phyloP scores from a whole-genome alignment of 371 early-diverging fungal genomes.

The Mucor mucedo region DNA sequence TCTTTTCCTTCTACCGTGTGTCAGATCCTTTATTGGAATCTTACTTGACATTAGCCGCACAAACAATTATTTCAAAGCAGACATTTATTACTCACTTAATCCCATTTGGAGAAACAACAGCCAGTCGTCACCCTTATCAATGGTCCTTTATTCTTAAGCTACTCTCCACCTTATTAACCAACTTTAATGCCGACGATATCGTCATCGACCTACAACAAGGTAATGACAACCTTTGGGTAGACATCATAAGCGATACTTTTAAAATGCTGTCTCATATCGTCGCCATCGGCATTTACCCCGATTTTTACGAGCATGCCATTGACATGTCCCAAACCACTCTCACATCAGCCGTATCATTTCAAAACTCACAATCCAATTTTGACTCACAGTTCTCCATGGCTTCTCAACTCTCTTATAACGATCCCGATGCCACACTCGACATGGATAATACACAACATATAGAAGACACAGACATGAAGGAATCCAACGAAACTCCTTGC shows the following conservation, averaged over 20 bases:
- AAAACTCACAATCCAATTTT: constrained; percentile 19
- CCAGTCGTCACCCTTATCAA: constrained; percentile 33
- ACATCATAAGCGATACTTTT: constrained; percentile 27
- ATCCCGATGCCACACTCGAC: constrained; percentile 48
- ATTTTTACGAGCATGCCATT: constrained; percentile 6
- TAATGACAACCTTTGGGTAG: constrained; percentile 27
- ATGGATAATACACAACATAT: constrained; percentile 37
- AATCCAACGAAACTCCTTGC: neutral
- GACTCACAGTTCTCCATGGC: constrained; percentile 30
- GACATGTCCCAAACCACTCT: neutral
- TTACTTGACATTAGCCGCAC: constrained; percentile 31
- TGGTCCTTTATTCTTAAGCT: constrained; percentile 43
- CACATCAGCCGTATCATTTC: constrained; percentile 21
- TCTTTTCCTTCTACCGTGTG: constrained; percentile 39
- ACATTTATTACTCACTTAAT: constrained; percentile 24
- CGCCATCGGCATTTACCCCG: constrained; percentile 38
- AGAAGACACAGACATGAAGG: constrained; percentile 19
- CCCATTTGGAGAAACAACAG: constrained; percentile 29
- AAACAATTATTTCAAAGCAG: neutral
- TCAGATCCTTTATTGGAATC: constrained; percentile 42
- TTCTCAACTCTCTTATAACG: constrained; percentile 33
- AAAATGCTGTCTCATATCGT: constrained; percentile 37
- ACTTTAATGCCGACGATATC: constrained; percentile 33
- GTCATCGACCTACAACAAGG: constrained; percentile 27
- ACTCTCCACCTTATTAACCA: constrained; percentile 23